phyloP scores from a whole-genome alignment of 306 rosid genomes.

The Cucurbita ficifolia region DNA sequence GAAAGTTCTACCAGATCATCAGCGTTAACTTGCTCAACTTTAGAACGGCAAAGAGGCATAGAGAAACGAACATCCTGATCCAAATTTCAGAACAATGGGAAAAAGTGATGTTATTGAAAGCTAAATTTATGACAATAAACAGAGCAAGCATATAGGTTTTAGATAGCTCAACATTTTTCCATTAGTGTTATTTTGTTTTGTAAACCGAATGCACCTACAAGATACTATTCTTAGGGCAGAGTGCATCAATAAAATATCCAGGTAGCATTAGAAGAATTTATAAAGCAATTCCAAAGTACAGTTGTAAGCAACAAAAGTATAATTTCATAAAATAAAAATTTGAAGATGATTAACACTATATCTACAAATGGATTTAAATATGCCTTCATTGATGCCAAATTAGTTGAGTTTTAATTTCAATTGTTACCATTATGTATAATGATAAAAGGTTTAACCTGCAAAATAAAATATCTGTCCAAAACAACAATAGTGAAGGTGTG shows the following conservation, averaged over 20 bases:
- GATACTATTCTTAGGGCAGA: background rate
- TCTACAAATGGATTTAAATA: background rate
- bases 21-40: conserved; percentile 58
- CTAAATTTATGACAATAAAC: background rate
- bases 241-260: background rate
- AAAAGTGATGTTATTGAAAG: background rate
- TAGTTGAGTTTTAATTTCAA: background rate
- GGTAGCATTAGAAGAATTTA: background rate
- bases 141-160: background rate
- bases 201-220: background rate
- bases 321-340: background rate
- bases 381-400: background rate
- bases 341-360: background rate
- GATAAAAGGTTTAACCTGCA: background rate
- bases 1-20: conserved; percentile 90
- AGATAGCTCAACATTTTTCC: background rate
- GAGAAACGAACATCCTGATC: conserved; percentile 69
- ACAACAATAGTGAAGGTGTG: background rate
- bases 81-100: conserved; percentile 6
- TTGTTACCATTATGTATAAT: background rate
- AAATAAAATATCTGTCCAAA: background rate
- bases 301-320: background rate
- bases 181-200: background rate
- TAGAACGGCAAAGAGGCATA: conserved; percentile 87
- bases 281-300: background rate